Evolutionary conservation across 768 basidiomycete species (phyloP), one percentile per base, ranked within the genome.

Genomic region (Thelephora aurantiotincta): DNA sequence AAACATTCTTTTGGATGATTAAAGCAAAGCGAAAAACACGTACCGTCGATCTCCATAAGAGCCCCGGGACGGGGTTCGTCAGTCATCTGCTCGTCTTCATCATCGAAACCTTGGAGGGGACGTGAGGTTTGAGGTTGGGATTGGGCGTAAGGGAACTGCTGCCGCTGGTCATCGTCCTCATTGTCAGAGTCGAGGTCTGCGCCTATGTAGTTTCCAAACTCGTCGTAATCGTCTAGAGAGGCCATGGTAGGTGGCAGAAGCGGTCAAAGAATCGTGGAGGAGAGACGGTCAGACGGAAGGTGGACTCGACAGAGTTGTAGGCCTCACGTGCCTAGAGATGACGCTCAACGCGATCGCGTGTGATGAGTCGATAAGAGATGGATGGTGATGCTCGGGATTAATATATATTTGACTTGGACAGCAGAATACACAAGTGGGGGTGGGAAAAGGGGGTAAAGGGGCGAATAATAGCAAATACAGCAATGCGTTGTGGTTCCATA

Each of bases 151-250:
- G 51, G 55, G 30, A 74, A 75, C 34, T 60, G 50, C 9, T 73
- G 65, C 57, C 74, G 78, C 52, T 70, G 70, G 44, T 71, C 56
- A 48, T 75, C 77, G 49, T 76, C 82, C 53, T 60, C 77, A 45
- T 86, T 83, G 58, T 94, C 92, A 33, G 91, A 94, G 57, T 87
- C 90, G 43, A 94, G 69, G 69, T 94, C 93, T 20, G 80, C 90
- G 51, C 92, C 93, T 61, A 97, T 93, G 66, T 97, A 96, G 73
- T 96, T 97, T 55, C 92, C 93, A 60, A 94, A 94, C 68, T 97
- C 87, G 58, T 89, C 86, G 58, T 89, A 89, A 61, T 89, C 86
- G 55, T 88, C 73, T 50, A 75, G 67, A 23, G 76, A 78, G 35
- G 71, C 74, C 76, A 78, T 78, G 43, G 46, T 53, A 34, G 2